These are phyloP conservation scores for Pestalotiopsis fici DNA, from an alignment of 2,329 filamentous ascomycete genomes.

Conservation along the genomic window DNA sequence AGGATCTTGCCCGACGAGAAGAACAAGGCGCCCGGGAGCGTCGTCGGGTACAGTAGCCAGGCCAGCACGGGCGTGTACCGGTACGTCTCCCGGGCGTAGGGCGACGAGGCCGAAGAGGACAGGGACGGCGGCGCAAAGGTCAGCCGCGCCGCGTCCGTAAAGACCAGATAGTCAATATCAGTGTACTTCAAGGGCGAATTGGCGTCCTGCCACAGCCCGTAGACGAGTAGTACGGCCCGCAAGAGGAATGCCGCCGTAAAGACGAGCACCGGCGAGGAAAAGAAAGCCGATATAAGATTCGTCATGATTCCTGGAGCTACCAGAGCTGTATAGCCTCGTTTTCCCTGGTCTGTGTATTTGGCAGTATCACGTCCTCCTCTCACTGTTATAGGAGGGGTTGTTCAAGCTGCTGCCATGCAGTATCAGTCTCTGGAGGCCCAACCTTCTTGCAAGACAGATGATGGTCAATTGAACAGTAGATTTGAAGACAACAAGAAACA, in stretches of 20 bases:
- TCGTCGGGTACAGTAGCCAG: slow-evolving; percentile 85
- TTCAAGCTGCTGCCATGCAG: not conserved
- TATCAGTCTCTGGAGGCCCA: not conserved
- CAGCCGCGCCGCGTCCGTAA: slow-evolving; percentile 90
- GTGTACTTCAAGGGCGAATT: slow-evolving; percentile 95
- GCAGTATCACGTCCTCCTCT: not conserved
- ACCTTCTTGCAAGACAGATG: not conserved
- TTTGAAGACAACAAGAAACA: not conserved
- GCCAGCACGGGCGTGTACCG: slow-evolving; percentile 93
- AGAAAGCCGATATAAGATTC: slow-evolving; percentile 29
- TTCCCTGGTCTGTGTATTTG: not conserved
- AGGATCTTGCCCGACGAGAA: slow-evolving; percentile 87
- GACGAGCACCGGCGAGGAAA: slow-evolving; percentile 46
- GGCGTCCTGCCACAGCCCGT: slow-evolving; percentile 91
- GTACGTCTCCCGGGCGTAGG: slow-evolving; percentile 91
- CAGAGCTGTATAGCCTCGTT: not conserved
- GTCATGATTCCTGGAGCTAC: slow-evolving; percentile 17
- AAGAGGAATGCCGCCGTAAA: slow-evolving; percentile 63
- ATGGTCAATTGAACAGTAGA: not conserved
- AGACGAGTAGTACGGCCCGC: slow-evolving; percentile 74
- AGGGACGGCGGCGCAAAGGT: slow-evolving; percentile 20
- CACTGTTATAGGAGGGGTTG: not conserved
- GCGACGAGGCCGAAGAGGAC: slow-evolving; percentile 54
- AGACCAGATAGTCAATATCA: slow-evolving; percentile 98
- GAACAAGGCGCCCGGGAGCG: slow-evolving; percentile 45